Evolutionary conservation across 2,329 filamentous ascomycete genomes (phyloP).

Genomic region (Dactylellina leptospora): DNA sequence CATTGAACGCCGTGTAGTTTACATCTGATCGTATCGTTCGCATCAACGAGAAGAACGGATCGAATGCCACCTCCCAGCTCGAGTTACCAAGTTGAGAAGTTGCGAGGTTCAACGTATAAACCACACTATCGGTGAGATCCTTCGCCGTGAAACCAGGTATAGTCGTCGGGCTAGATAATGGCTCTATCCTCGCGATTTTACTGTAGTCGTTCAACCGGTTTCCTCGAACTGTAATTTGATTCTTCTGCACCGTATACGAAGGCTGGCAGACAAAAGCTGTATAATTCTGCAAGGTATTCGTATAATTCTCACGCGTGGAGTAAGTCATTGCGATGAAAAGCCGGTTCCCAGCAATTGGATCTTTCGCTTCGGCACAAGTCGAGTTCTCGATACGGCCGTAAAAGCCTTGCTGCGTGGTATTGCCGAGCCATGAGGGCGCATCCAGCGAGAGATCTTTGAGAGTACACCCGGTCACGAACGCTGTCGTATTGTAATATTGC

Average conservation of each 20-base stretch:
- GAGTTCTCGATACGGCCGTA: slow-evolving; percentile 43
- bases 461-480: slow-evolving; percentile 34
- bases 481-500: slow-evolving; percentile 48
- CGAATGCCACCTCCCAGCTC: slow-evolving; percentile 26
- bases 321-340: slow-evolving; percentile 41
- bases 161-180: neutral
- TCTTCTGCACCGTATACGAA: slow-evolving; percentile 23
- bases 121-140: slow-evolving; percentile 33
- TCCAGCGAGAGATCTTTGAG: slow-evolving; percentile 32
- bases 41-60: slow-evolving; percentile 39
- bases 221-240: slow-evolving; percentile 15
- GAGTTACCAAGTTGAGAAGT: neutral
- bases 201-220: slow-evolving; percentile 38
- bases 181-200: slow-evolving; percentile 15
- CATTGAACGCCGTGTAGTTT: slow-evolving; percentile 40
- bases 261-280: slow-evolving; percentile 40
- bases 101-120: neutral
- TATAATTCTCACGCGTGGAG: slow-evolving; percentile 37
- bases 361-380: slow-evolving; percentile 37
- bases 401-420: slow-evolving; percentile 30
- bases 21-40: slow-evolving; percentile 1
- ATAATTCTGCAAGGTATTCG: slow-evolving; percentile 38
- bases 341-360: slow-evolving; percentile 18
- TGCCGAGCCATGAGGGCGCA: slow-evolving; percentile 33
- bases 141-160: slow-evolving; percentile 25